Conservation (phyloP, 768 basidiomycete species). For the Ephemerocybe angulata region DNA sequence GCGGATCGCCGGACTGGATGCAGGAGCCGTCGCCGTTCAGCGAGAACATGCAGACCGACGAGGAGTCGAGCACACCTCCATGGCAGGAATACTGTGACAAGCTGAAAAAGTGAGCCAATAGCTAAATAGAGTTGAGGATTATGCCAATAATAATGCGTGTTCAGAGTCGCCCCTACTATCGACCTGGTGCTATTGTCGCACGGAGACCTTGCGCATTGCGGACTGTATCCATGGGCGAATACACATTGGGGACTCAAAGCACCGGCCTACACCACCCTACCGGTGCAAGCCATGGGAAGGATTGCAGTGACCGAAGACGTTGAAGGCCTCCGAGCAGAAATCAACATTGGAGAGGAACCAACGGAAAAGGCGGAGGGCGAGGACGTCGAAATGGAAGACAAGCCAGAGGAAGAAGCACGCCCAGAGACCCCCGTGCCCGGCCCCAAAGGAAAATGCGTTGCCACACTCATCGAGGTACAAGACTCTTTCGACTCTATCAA, state of each 20-base stretch:
- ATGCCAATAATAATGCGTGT: conserved; percentile 10
- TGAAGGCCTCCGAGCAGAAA: conserved; percentile 74
- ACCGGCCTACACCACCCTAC: conserved; percentile 90
- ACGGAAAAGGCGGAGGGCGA: conserved; percentile 13
- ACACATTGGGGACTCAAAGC: conserved; percentile 84
- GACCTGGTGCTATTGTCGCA: conserved; percentile 93
- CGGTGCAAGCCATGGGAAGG: conserved; percentile 92
- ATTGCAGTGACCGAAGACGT: conserved; percentile 89
- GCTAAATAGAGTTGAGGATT: neutral
- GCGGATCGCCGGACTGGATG: conserved; percentile 86
- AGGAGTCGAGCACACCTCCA: conserved; percentile 31
- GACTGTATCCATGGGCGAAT: conserved; percentile 90
- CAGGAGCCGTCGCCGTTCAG: conserved; percentile 50
- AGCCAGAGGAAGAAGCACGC: conserved; percentile 22
- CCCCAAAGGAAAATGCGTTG: conserved; percentile 57
- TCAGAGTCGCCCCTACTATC: conserved; percentile 72
- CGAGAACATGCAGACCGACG: conserved; percentile 4
- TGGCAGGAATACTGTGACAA: conserved; percentile 67
- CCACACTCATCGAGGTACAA: conserved; percentile 80
- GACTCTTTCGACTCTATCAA: conserved; percentile 92
- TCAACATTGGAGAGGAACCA: conserved; percentile 44
- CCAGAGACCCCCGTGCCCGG: too few species aligned
- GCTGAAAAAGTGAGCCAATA: conserved; percentile 57
- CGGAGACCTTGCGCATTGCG: conserved; percentile 84
- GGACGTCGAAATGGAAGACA: conserved; percentile 20